A percentile compares a stretch with the other conserved stretches of the same genome.
Evolutionary conservation across 371 early-diverging fungal species (phyloP).

Genomic region (Lichtheimia corymbifera): DNA sequence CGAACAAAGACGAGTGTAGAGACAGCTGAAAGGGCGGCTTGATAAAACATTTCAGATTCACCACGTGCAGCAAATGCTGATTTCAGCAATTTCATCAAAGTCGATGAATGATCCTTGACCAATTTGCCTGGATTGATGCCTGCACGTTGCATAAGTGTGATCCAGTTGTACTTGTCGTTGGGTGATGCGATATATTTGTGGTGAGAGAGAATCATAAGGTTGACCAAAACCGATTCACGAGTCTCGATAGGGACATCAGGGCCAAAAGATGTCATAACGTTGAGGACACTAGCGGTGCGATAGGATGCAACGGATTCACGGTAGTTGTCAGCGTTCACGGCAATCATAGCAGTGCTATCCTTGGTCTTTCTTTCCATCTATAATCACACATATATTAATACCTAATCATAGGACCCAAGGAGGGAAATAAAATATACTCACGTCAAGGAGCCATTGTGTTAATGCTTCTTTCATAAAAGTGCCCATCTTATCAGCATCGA

Average conservation of each 20-base stretch:
- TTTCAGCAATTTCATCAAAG: conserved; percentile 47
- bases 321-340: conserved; percentile 53
- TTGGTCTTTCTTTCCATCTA: conserved; percentile 51
- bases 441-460: conserved; percentile 57
- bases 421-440: conserved; percentile 17
- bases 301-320: conserved; percentile 44
- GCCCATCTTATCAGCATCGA: conserved; percentile 39
- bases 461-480: conserved; percentile 49
- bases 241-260: conserved; percentile 32
- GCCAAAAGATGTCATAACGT: conserved; percentile 60
- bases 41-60: conserved; percentile 47
- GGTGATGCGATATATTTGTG: conserved; percentile 72
- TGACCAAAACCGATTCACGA: conserved; percentile 57
- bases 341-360: conserved; percentile 53
- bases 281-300: conserved; percentile 64
- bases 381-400: not conserved
- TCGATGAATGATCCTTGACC: conserved; percentile 44
- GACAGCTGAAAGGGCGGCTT: conserved; percentile 58
- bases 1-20: conserved; percentile 62
- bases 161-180: conserved; percentile 81
- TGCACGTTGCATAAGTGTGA: conserved; percentile 76
- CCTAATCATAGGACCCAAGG: not conserved
- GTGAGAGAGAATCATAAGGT: conserved; percentile 71
- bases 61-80: conserved; percentile 24
- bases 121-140: conserved; percentile 74